A percentile compares a stretch with the other conserved stretches of the same genome.
These are phyloP conservation scores for Phaeophleospora eucalypticola DNA, from an alignment of 2,329 filamentous ascomycete genomes.

Conservation along the genomic window DNA sequence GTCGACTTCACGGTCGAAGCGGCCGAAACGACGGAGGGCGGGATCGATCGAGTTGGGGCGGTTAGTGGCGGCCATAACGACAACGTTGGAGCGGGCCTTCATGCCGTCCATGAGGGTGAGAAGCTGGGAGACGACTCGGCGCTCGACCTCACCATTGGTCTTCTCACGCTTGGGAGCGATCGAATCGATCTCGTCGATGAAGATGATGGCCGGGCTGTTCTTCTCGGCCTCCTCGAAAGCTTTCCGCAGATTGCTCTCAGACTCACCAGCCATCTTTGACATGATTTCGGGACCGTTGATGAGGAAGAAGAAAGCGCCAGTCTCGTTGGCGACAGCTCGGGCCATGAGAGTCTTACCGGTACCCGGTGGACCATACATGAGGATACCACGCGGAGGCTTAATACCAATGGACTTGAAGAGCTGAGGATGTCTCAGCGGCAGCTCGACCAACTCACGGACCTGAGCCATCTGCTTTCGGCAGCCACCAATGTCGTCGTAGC, in stretches of 20 bases:
- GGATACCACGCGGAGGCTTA: constrained; percentile 96
- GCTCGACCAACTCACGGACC: constrained; percentile 96
- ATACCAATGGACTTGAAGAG: constrained; percentile 99
- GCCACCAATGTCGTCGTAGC: constrained; percentile 98
- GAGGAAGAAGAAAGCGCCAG: constrained; percentile 97
- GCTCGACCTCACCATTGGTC: constrained; percentile 98
- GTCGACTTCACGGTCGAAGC: constrained; percentile 98
- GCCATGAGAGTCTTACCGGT: constrained; percentile 99
- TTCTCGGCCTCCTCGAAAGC: constrained; percentile 99
- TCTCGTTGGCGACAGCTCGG: constrained; percentile 97
- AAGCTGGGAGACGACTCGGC: constrained; percentile 95
- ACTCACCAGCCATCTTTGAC: constrained; percentile 99
- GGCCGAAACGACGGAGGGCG: constrained; percentile 93
- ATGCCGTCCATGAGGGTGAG: constrained; percentile 98
- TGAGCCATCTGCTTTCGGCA: constrained; percentile 99
- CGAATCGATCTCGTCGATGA: constrained; percentile 99
- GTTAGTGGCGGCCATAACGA: constrained; percentile 99
- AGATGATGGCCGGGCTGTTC: constrained; percentile 98
- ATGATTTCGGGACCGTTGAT: constrained; percentile 99
- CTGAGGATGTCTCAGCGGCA: constrained; percentile 93
- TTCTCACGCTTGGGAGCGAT: constrained; percentile 99
- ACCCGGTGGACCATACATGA: constrained; percentile 90
- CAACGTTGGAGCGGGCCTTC: constrained; percentile 98
- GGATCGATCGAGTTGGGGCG: constrained; percentile 98
- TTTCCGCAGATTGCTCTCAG: constrained; percentile 95